Evolutionary conservation across 2,329 filamentous ascomycete species (phyloP).

Genomic region (Aspergillus eucalypticola): DNA sequence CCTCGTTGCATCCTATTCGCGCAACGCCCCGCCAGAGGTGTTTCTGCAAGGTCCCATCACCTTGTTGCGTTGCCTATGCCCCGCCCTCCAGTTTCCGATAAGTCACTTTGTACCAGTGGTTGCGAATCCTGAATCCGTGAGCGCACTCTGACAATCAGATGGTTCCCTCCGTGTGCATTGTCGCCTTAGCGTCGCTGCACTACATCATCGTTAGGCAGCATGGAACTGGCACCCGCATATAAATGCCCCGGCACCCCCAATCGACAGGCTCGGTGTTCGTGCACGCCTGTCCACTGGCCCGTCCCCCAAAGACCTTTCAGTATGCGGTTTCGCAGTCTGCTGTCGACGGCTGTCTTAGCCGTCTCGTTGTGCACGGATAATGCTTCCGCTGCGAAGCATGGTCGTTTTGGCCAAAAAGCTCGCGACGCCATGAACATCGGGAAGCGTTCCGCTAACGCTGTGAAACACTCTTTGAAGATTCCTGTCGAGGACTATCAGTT

Average conservation of each 20-base stretch:
- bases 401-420: conserved; percentile 27
- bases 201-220: neutral
- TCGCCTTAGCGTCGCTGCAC: neutral
- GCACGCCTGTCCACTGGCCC: neutral
- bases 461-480: conserved; percentile 14
- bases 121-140: neutral
- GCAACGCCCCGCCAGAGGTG: neutral
- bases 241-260: neutral
- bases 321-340: conserved; percentile 30
- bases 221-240: neutral
- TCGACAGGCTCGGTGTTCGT: neutral
- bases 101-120: neutral
- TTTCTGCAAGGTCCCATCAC: conserved; percentile 5
- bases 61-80: neutral
- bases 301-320: neutral
- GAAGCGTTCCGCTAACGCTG: conserved; percentile 19
- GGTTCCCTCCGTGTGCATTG: neutral
- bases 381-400: conserved; percentile 25
- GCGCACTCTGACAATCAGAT: neutral
- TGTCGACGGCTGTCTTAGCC: conserved; percentile 26
- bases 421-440: conserved; percentile 26
- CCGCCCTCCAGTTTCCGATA: neutral
- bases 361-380: conserved; percentile 24
- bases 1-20: neutral
- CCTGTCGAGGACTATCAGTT: conserved; percentile 29